Evolutionary conservation across 139 green algal genomes (phyloP), one percentile per base, ranked within the genome.

Genomic region (Chlorella sp.): DNA sequence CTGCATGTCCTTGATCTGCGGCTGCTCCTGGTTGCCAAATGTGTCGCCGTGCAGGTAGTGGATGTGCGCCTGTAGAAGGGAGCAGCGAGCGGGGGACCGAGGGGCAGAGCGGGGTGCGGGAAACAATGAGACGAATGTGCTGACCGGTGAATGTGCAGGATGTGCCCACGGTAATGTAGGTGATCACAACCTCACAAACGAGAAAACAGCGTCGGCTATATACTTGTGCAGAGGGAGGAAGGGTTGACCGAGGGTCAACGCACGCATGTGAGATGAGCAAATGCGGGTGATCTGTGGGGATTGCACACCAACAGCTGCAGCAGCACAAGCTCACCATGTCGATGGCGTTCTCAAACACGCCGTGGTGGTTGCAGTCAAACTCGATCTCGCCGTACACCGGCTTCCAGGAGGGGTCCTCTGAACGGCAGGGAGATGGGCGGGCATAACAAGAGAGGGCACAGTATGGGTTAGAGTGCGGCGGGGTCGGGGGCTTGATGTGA

Each of bases 341-440:
- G 40, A 98, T 94, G 71, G 96, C 96, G 89, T 98, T 98, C 88
- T 98, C 96, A 92, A 98, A 98, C 86, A 98, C 96, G 36, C 88
- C 89, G 92, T 86, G 92, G 88, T 95, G 92, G 82, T 87, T 87
- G 76, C 87, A 73, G 21, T 95, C 88, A 60, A 95, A 95, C 89
- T 94, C 91, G 16, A 96, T 93, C 89, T 94, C 92, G 86, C 93
- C 95, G 83, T 96, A 98, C 21, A 96, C 95, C 0, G 96, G 73
- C 53, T 92, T 88, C 96, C 96, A 98, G 19, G 39, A 76, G 39
- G 95, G 93, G 92, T 95, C 95, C 42, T 96, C 93, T 89, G 86
- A 34, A 81, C 34, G 75, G n/a, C n/a, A 36, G 75, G 2, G 75
- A 42, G 22, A n/a, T 9, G 37, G 78, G 37, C 1, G 24, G 5